Conservation (phyloP, 2,329 filamentous ascomycete species). For the Cercospora berteroae region DNA sequence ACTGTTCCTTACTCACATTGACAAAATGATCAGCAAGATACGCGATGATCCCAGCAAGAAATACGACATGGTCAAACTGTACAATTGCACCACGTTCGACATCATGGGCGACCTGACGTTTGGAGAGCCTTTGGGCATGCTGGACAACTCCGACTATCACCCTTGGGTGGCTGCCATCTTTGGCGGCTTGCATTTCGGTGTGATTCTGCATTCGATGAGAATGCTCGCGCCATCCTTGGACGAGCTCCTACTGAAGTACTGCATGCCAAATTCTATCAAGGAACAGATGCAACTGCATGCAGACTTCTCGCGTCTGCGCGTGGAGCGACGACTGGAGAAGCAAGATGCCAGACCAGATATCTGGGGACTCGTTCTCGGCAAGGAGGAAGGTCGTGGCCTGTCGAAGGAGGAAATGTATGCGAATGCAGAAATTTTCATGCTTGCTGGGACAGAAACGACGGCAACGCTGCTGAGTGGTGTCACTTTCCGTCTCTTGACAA, state of each 20-base stretch:
- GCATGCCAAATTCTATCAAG: slow-evolving; percentile 7
- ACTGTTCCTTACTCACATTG: slow-evolving; percentile 43
- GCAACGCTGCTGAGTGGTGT: slow-evolving; percentile 68
- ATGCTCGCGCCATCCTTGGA: slow-evolving; percentile 10
- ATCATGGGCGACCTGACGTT: slow-evolving; percentile 37
- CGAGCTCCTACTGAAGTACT: slow-evolving; percentile 1
- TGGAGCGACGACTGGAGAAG: slow-evolving; percentile 21
- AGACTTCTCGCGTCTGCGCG: slow-evolving; percentile 14
- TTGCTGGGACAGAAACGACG: slow-evolving; percentile 75
- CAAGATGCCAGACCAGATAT: slow-evolving; percentile 21
- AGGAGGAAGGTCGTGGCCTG: slow-evolving; percentile 24
- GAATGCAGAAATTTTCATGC: slow-evolving; percentile 41
- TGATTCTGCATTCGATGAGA: slow-evolving; percentile 15
- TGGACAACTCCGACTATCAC: slow-evolving; percentile 37
- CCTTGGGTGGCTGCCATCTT: slow-evolving; percentile 34
- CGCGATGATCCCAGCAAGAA: slow-evolving; percentile 31
- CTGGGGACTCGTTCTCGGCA: slow-evolving; percentile 25
- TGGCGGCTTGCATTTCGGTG: slow-evolving; percentile 10
- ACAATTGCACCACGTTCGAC: slow-evolving; percentile 36
- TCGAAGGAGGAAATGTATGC: slow-evolving; percentile 35
- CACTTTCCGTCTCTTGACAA: slow-evolving; percentile 69
- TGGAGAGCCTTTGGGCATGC: slow-evolving; percentile 36
- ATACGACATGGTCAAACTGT: slow-evolving; percentile 30
- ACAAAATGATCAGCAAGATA: slow-evolving; percentile 42
- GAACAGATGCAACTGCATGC: slow-evolving; percentile 13